phyloP scores from a whole-genome alignment of 2,329 filamentous ascomycete genomes.

The Pseudopyrenochaeta lycopersici region DNA sequence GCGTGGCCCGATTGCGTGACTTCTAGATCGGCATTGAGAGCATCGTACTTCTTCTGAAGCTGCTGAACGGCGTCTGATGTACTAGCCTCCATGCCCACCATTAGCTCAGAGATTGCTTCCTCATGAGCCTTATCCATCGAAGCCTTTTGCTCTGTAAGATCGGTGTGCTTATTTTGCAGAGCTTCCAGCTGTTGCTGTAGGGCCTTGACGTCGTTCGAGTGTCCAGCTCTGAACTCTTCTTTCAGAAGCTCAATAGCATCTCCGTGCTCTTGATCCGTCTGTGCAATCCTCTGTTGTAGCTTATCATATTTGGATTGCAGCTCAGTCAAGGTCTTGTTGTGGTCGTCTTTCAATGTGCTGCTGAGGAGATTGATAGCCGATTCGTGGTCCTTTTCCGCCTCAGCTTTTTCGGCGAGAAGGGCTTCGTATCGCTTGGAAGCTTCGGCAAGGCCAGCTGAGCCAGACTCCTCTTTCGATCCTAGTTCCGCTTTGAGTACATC shows the following conservation, averaged over 20 bases:
- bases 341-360: slow-evolving; percentile 36
- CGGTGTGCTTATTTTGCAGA: slow-evolving; percentile 35
- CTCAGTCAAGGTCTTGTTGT: slow-evolving; percentile 31
- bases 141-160: slow-evolving; percentile 39
- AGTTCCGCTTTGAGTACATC: slow-evolving; percentile 32
- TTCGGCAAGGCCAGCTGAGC: slow-evolving; percentile 25
- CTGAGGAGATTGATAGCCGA: slow-evolving; percentile 35
- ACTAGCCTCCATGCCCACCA: slow-evolving; percentile 45
- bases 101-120: slow-evolving; percentile 46
- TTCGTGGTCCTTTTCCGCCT: slow-evolving; percentile 40
- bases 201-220: slow-evolving; percentile 35
- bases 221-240: slow-evolving; percentile 38
- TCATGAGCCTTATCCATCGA: slow-evolving; percentile 43
- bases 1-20: slow-evolving; percentile 14
- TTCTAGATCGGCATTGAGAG: slow-evolving; percentile 31
- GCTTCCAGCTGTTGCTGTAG: slow-evolving; percentile 38
- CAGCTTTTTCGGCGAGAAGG: slow-evolving; percentile 35
- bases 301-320: slow-evolving; percentile 36
- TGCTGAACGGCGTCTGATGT: slow-evolving; percentile 43
- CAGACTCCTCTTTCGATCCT: slow-evolving; percentile 23
- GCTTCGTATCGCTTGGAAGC: slow-evolving; percentile 37
- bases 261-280: slow-evolving; percentile 40
- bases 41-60: slow-evolving; percentile 45
- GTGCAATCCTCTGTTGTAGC: slow-evolving; percentile 31
- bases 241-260: slow-evolving; percentile 42